Conservation (phyloP, 139 green algal genomes). For the Micromonas commoda region DNA sequence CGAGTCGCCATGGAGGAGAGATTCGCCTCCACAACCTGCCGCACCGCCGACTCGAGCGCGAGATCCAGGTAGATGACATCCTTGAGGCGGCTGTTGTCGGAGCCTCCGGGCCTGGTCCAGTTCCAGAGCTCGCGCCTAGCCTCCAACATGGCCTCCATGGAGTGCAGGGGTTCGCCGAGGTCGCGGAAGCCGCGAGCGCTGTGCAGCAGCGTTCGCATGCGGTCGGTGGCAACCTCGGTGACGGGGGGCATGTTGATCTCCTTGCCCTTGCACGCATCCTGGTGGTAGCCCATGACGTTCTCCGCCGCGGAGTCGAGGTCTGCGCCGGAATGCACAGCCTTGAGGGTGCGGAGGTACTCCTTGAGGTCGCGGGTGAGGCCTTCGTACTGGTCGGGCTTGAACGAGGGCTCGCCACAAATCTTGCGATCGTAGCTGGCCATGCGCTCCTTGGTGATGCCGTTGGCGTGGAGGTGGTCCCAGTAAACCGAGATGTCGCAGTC, state of each 20-base stretch:
- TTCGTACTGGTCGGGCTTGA: slow-evolving; percentile 73
- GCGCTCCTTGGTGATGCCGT: slow-evolving; percentile 75
- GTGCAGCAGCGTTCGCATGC: slow-evolving; percentile 20
- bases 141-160: slow-evolving; percentile 16
- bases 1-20: background rate
- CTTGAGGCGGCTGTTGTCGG: slow-evolving; percentile 47
- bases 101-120: slow-evolving; percentile 20
- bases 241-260: slow-evolving; percentile 23
- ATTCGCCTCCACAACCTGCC: slow-evolving; percentile 57
- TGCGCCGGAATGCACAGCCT: slow-evolving; percentile 70
- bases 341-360: slow-evolving; percentile 93
- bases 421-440: slow-evolving; percentile 86
- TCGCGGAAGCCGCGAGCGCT: background rate
- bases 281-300: slow-evolving; percentile 65
- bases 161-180: background rate
- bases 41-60: slow-evolving; percentile 79
- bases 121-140: slow-evolving; percentile 7
- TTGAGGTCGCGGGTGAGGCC: slow-evolving; percentile 63
- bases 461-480: slow-evolving; percentile 79
- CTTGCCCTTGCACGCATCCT: slow-evolving; percentile 29
- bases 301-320: slow-evolving; percentile 44
- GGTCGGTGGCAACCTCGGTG: slow-evolving; percentile 26
- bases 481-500: slow-evolving; percentile 75
- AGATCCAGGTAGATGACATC: slow-evolving; percentile 97
- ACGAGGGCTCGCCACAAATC: slow-evolving; percentile 74